Percentiles rank a stretch among this genome's conserved stretches.
phyloP scores from a whole-genome alignment of 371 early-diverging fungal genomes.

The Mucor indicus region DNA sequence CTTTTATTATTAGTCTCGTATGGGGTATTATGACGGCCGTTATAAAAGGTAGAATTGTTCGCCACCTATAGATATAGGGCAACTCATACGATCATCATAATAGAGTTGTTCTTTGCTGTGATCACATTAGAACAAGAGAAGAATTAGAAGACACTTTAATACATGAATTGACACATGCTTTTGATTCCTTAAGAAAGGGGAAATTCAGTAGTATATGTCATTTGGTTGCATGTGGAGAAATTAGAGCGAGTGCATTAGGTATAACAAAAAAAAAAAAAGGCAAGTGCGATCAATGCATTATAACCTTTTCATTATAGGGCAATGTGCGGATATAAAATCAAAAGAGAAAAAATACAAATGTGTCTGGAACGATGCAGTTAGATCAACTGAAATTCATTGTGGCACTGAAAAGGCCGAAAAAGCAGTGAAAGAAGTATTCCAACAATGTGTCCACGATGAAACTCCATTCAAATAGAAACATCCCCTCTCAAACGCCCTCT shows the following conservation, averaged over 20 bases:
- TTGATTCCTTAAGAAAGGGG: slow-evolving; percentile 39
- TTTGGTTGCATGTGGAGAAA: slow-evolving; percentile 44
- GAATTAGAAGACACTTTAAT: slow-evolving; percentile 42
- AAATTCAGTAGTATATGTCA: slow-evolving; percentile 38
- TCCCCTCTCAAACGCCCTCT: no score
- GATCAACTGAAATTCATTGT: slow-evolving; percentile 37
- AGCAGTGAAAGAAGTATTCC: slow-evolving; percentile 36
- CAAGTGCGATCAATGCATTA: not conserved
- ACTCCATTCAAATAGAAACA: slow-evolving; percentile 36
- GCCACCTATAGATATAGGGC: no score
- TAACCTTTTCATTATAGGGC: slow-evolving; percentile 16
- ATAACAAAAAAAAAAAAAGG: not conserved
- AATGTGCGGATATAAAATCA: slow-evolving; percentile 31
- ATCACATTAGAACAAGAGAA: slow-evolving; percentile 33
- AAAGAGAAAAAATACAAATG: slow-evolving; percentile 22
- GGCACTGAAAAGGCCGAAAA: slow-evolving; percentile 20
- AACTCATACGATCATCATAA: not conserved
- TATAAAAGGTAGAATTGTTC: slow-evolving; percentile 47
- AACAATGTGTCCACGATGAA: slow-evolving; percentile 33
- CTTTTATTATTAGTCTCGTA: slow-evolving; percentile 16
- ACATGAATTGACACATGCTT: slow-evolving; percentile 49
- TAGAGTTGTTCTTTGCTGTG: slow-evolving; percentile 45
- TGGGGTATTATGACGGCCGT: slow-evolving; percentile 41
- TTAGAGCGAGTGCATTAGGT: slow-evolving; percentile 44
- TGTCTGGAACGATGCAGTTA: slow-evolving; percentile 37